Evolutionary conservation across 306 rosid genomes (phyloP).

Genomic region (Casuarina glauca): DNA sequence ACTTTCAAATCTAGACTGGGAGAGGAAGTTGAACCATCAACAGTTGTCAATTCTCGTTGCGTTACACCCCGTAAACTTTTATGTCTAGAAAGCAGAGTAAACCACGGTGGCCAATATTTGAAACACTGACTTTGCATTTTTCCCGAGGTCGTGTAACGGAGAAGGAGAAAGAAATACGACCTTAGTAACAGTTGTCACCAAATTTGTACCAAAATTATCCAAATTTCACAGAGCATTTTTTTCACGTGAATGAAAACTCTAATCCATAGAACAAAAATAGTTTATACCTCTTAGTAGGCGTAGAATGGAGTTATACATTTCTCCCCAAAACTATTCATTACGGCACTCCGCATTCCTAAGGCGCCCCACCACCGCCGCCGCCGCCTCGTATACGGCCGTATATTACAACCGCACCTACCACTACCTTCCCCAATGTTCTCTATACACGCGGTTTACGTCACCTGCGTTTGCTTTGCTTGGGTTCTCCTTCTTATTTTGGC

Average conservation of each 20-base stretch:
- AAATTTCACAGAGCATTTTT: too few species aligned
- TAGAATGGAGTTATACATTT: constrained; percentile 57
- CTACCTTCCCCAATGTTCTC: constrained; percentile 61
- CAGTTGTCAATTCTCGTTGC: not conserved
- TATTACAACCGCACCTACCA: constrained; percentile 60
- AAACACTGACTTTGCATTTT: not conserved
- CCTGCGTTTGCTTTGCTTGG: too few species aligned
- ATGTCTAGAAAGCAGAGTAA: not conserved
- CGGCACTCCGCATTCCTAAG: constrained; percentile 36
- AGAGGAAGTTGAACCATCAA: not conserved
- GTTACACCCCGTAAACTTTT: not conserved
- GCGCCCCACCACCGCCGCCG: constrained; percentile 64
- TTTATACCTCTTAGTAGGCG: too few species aligned
- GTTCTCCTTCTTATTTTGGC: too few species aligned
- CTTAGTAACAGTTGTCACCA: not conserved
- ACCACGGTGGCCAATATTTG: not conserved
- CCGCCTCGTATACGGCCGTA: constrained; percentile 71
- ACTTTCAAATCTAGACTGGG: not conserved
- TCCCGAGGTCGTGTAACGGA: not conserved
- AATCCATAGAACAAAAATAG: too few species aligned
- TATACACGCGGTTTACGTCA: not conserved
- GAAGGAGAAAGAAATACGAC: not conserved
- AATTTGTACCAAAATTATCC: not conserved
- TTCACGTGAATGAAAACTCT: too few species aligned
- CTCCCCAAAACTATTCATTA: constrained; percentile 66